Base-by-base conservation (phyloP, 352 stramenopile species). In the Pythium pectinolyticum region DNA sequence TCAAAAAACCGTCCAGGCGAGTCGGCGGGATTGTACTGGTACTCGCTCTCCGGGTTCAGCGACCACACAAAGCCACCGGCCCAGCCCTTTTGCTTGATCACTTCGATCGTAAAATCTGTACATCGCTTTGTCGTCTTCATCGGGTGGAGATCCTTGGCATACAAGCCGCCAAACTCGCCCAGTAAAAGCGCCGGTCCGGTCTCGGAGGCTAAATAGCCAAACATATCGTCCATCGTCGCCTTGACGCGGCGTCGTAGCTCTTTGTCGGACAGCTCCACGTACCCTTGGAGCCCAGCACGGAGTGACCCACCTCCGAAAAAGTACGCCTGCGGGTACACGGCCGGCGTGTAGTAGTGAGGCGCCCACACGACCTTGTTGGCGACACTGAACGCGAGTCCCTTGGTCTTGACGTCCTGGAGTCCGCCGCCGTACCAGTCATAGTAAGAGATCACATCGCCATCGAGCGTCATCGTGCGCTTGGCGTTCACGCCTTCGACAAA, bases 321-420 rank as follows among this genome's bases (percentile, higher is more conserved):
- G 43, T 90, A 90, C 20, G 56, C 19, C 52, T 88, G 72, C 0
- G 80, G 80, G 25, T 81, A 88, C 57, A 88, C 79, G 1, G 77
- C 75, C 2, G 83, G 78, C 5, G 78, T 88, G 69, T 87, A 85
- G 59, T 88, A 92, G 66, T 92, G 84, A 28, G 84, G 84, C 2
- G 82, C 84, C 49, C 85, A 92, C 7, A 92, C 84, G n/a, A 92
- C 67, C 53, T 92, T 92, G 60, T 88, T 67, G 8, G 70, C 41
- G 10, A 75, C 64, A 10, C 55, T 65, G 57, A 90, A 83, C 15
- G 77, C 75, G 12, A 89, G 46, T 1, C 75, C 70, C 24, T 75
- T 67, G n/a, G 74, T 66, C 14, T 69, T 64, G 20, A 70, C 75
- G 3, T 70, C 56, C 63, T 84, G 74, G 0, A 90, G 67, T 0